Evolutionary conservation across 805 yeast species (phyloP), one percentile per base, ranked within the genome.

Genomic region (Yamadazyma paraphyllophila): DNA sequence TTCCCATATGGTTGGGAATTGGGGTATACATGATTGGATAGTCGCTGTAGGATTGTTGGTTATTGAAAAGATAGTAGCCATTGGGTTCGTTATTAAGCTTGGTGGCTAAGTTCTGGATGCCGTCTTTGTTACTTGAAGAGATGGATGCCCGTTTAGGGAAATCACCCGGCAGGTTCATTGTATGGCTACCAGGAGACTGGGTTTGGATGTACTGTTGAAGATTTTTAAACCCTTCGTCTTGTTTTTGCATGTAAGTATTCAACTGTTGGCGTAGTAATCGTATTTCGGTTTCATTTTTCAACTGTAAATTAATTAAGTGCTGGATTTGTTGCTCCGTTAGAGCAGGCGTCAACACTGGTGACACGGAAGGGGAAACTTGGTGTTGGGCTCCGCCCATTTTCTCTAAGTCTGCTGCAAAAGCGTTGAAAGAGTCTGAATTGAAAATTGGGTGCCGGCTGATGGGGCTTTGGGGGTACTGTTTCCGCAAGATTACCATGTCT

Each of bases 401-500:
- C 30, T 47, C 46, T 27, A 49, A 35, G 24, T 38, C 43, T 14
- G 43, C 25, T n/a, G 49, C 52, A 45, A 50, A 62, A 7, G 47
- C 41, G n/a, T 45, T 44, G 44, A 62, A 62, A 4, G 45, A 38
- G 4, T 39, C 37, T 11, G 55, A 44, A 32, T 51, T 55, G 48
- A 65, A 65, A 9, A 63, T 51, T 11, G 62, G 59, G 42, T 62
- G 64, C 27, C 48, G 44, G 14, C 56, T 56, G 12, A 64, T 41
- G 11, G 61, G 55, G 39, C 59, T 60, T 4, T 49, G 40, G 4
- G 67, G 67, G 43, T 56, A 61, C 17, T 44, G 41, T 14, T 39
- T 41, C 35, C 52, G 52, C 2, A 65, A 36, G 5, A 58, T 46
- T 7, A 60, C 62, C 68, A 65, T 63, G 40, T 65, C 69, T 51